Evolutionary conservation across 78 protist genomes (phyloP).

Genomic region (Dictyostelium intermedium): DNA sequence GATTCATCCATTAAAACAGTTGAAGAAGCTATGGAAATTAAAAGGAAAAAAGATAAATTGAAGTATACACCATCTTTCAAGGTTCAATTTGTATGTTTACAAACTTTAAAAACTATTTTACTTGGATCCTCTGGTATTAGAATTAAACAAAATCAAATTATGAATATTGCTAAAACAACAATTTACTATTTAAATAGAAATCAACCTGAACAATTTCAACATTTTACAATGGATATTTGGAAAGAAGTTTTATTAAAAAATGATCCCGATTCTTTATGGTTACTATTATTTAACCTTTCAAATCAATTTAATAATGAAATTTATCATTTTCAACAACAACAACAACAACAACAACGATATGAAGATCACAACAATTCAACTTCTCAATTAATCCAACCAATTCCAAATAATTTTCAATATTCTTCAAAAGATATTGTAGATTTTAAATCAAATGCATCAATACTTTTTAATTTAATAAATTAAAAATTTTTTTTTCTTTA

Average conservation of each 20-base stretch:
- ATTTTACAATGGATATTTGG: conserved; percentile 27
- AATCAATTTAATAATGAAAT: not conserved
- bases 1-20: not conserved
- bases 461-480: conserved; percentile 12
- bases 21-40: not conserved
- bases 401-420: conserved; percentile 7
- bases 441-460: conserved; percentile 23
- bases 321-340: not conserved
- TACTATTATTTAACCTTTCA: conserved; percentile 34
- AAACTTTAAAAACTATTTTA: not conserved
- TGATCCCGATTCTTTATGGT: conserved; percentile 48
- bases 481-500: not conserved
- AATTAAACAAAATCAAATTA: not conserved
- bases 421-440: not conserved
- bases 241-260: not conserved
- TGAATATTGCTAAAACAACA: conserved; percentile 10
- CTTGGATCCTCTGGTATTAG: not conserved
- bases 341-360: not conserved
- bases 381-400: not conserved
- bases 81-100: not conserved
- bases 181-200: not conserved
- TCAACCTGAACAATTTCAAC: conserved; percentile 48
- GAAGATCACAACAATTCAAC: not conserved
- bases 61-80: conserved; percentile 10
- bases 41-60: not conserved